A percentile compares a stretch with the other conserved stretches of the same genome.
Evolutionary conservation across 1,139 yeast species (phyloP).

Genomic region (Suhomyces kunorum): DNA sequence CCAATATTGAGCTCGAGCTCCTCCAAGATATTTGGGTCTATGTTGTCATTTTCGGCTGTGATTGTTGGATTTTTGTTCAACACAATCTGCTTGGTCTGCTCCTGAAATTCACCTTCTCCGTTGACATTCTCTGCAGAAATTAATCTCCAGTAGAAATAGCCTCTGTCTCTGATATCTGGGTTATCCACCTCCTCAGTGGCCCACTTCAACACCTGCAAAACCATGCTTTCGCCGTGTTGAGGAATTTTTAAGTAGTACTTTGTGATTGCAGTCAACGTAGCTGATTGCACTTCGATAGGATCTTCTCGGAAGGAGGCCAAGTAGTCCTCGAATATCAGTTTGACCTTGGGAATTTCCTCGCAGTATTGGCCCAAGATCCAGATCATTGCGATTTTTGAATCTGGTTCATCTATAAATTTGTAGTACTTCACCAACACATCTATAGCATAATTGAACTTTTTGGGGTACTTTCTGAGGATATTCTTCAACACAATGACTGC

Average conservation of each 20-base stretch:
- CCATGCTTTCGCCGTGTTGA: constrained; percentile 53
- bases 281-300: constrained; percentile 69
- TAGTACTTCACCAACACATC: constrained; percentile 45
- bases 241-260: constrained; percentile 67
- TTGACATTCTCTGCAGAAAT: constrained; percentile 50
- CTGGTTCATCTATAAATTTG: constrained; percentile 66
- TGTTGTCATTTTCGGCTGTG: constrained; percentile 64
- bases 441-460: constrained; percentile 39
- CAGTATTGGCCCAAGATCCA: constrained; percentile 86
- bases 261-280: constrained; percentile 72
- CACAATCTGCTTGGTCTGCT: constrained; percentile 55
- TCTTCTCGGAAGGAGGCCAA: constrained; percentile 57
- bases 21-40: constrained; percentile 71
- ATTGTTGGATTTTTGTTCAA: constrained; percentile 64
- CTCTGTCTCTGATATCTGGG: constrained; percentile 87
- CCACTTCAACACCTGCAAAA: constrained; percentile 61
- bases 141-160: constrained; percentile 82
- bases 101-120: constrained; percentile 34
- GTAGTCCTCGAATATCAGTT: constrained; percentile 47
- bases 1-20: constrained; percentile 85
- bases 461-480: constrained; percentile 74
- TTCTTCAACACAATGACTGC: constrained; percentile 74
- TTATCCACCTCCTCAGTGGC: constrained; percentile 74
- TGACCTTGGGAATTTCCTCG: constrained; percentile 49
- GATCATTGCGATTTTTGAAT: constrained; percentile 73